These are phyloP conservation scores for Theileria luwenshuni DNA, from an alignment of 169 alveolate species.

Conservation along the genomic window DNA sequence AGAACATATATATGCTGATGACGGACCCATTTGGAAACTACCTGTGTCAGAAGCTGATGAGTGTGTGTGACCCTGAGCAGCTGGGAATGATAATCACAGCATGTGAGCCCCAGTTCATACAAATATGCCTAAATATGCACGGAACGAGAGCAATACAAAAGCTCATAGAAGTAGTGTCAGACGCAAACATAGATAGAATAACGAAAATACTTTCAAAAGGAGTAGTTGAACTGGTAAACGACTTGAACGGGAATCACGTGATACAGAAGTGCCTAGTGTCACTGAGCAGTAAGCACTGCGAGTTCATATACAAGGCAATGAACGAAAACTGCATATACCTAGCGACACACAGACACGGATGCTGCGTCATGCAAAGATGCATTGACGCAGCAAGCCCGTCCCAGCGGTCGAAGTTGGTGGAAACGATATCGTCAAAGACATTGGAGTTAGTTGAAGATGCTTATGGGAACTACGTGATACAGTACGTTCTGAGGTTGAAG, in stretches of 20 bases:
- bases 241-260: conserved; percentile 92
- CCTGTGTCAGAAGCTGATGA: conserved; percentile 90
- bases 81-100: conserved; percentile 71
- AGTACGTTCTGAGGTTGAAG: conserved; percentile 83
- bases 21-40: conserved; percentile 93
- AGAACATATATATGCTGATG: conserved; percentile 82
- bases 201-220: conserved; percentile 56
- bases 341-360: conserved; percentile 91
- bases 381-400: conserved; percentile 85
- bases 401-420: conserved; percentile 72
- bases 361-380: conserved; percentile 94
- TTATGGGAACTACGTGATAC: conserved; percentile 94
- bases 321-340: conserved; percentile 78
- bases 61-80: conserved; percentile 73
- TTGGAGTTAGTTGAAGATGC: conserved; percentile 88
- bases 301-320: conserved; percentile 84
- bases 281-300: conserved; percentile 77
- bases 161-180: conserved; percentile 83
- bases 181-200: conserved; percentile 15
- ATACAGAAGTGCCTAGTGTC: conserved; percentile 83
- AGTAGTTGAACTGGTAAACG: conserved; percentile 78
- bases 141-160: conserved; percentile 94
- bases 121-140: conserved; percentile 87
- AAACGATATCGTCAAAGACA: conserved; percentile 76
- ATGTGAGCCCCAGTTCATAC: conserved; percentile 74